Evolutionary conservation across 2,329 filamentous ascomycete genomes (phyloP), one percentile per base, ranked within the genome.

Genomic region (Ophiosphaerella herpotricha): DNA sequence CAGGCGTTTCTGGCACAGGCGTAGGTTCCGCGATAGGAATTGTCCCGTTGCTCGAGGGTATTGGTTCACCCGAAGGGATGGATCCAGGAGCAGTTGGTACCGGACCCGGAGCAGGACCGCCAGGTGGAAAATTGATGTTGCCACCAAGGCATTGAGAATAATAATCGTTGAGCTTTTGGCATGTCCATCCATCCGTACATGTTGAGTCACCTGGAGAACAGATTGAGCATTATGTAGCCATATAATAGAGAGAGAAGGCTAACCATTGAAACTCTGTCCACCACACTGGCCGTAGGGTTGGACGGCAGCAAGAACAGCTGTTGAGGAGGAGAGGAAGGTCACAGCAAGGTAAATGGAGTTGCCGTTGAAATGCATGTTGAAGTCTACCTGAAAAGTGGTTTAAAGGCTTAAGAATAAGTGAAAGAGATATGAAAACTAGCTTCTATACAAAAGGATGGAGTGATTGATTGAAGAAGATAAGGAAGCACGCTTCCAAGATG

Each of bases 231-330:
- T 29, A 29, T 29, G 11, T 29, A 29, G 11, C 26, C 7, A 8
- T 29, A 8, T 2, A 29, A 11, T 29, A 7, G 7, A 11, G 7
- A 8, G 6, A 29, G 26, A 8, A 7, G 7, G 26, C 26, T 11
- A 8, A 29, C 26, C 78, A 4, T 60, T 67, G 52, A 64, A 77
- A 54, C 67, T 70, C 18, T 61, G 60, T 21, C 77, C 78, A 51
- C 77, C 78, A 58, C 78, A 80, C 61, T 79, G 77, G 11, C 73
- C 74, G 54, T 74, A 80, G 13, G 59, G 57, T 23, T 52, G 50
- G 39, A 67, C 63, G 13, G 61, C 62, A 33, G 64, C 65, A 32
- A 68, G 58, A 43, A 66, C 64, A 37, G 60, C 63, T 11, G 61
- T 57, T 37, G 67, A 68, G 38, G 60, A 62, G 3, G 62, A 57